These are phyloP conservation scores for Amanita muscaria DNA, from an alignment of 768 basidiomycete species.

Conservation along the genomic window DNA sequence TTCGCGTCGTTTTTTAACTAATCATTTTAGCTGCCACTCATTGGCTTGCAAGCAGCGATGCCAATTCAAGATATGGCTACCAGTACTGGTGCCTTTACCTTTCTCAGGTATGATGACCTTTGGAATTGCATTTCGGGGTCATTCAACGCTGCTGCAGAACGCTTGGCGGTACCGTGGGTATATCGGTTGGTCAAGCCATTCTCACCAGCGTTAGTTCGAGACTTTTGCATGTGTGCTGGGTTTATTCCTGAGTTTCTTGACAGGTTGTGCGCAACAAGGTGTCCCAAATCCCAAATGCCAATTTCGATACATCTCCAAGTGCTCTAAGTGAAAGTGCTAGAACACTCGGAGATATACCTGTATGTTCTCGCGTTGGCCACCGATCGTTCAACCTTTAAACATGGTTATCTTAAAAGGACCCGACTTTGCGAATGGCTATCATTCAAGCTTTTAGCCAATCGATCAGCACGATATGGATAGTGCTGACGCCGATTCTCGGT, in stretches of 20 bases:
- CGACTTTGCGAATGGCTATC: constrained; percentile 35
- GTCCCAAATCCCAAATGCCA: constrained; percentile 23
- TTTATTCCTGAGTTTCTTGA: neutral
- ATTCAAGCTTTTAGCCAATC: constrained; percentile 57
- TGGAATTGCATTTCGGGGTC: constrained; percentile 1
- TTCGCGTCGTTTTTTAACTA: neutral
- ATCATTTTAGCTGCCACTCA: constrained; percentile 40
- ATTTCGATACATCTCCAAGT: constrained; percentile 29
- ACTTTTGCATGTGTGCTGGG: neutral
- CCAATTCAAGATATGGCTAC: constrained; percentile 84
- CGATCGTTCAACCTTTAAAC: neutral
- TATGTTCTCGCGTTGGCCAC: constrained; percentile 14
- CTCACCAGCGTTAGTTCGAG: constrained; percentile 44
- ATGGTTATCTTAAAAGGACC: constrained; percentile 30
- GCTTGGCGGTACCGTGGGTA: constrained; percentile 69
- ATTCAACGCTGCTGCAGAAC: constrained; percentile 30
- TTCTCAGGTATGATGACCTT: constrained; percentile 43
- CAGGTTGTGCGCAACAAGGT: constrained; percentile 32
- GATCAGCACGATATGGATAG: constrained; percentile 58
- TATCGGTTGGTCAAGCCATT: constrained; percentile 66
- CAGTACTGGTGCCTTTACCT: constrained; percentile 59
- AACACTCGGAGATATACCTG: constrained; percentile 35
- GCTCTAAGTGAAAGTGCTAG: constrained; percentile 39
- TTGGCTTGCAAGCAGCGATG: constrained; percentile 81
- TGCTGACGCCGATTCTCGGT: constrained; percentile 49